A percentile compares a stretch with the other conserved stretches of the same genome.
phyloP scores from a whole-genome alignment of 1,284 basidiomycete species.

The Ganoderma boninense region DNA sequence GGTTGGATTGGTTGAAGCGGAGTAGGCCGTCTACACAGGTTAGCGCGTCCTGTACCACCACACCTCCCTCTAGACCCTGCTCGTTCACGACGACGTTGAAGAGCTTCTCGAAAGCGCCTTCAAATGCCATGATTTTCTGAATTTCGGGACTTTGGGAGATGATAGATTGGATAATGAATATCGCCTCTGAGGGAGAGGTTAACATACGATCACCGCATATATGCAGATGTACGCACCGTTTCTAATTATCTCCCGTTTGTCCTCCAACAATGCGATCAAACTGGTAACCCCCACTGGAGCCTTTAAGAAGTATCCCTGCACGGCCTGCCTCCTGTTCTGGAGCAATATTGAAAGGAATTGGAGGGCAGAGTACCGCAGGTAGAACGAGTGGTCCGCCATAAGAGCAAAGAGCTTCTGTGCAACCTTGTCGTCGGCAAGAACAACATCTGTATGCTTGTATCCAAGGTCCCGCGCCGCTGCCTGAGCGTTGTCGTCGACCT shows the following conservation, averaged over 20 bases:
- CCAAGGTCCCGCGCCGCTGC: constrained; percentile 66
- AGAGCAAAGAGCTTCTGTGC: constrained; percentile 83
- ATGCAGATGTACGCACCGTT: constrained; percentile 65
- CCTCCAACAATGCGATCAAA: constrained; percentile 79
- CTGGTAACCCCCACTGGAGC: constrained; percentile 78
- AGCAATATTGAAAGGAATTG: constrained; percentile 86
- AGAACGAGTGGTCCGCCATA: constrained; percentile 82
- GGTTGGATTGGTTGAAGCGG: constrained; percentile 95
- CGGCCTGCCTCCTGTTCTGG: constrained; percentile 78
- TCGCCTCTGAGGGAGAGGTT: constrained; percentile 58
- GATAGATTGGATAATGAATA: constrained; percentile 85
- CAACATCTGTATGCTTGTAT: constrained; percentile 75
- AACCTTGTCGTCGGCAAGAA: constrained; percentile 76
- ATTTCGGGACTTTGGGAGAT: constrained; percentile 92
- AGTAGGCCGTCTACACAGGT: constrained; percentile 87
- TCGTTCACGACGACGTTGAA: constrained; percentile 90
- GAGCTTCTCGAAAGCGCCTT: constrained; percentile 95
- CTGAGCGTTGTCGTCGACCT: constrained; percentile 59
- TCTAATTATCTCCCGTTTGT: constrained; percentile 84
- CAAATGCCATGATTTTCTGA: constrained; percentile 97
- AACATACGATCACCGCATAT: not conserved
- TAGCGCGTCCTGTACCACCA: constrained; percentile 88
- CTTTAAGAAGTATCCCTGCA: constrained; percentile 92
- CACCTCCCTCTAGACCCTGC: constrained; percentile 92
- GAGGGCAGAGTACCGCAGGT: constrained; percentile 87